Evolutionary conservation across 352 stramenopile species (phyloP).

Genomic region (Achlya hypogyna): DNA sequence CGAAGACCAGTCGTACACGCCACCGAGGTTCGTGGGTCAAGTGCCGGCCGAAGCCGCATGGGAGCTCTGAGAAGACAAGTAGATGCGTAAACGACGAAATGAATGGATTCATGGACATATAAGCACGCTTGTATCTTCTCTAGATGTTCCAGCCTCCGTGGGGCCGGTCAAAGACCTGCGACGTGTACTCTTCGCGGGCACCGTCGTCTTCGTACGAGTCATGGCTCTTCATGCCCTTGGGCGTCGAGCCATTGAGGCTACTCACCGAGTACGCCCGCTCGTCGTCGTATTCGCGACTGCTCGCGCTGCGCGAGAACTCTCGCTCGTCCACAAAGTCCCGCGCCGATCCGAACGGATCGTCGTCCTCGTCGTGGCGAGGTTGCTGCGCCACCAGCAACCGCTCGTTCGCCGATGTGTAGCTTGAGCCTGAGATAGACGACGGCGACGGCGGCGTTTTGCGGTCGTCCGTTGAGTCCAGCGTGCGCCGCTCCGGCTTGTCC

Average conservation of each 20-base stretch:
- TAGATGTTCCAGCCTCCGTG: not conserved
- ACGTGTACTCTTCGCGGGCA: constrained; percentile 11
- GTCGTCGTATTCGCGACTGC: constrained; percentile 13
- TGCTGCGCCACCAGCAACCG: not conserved
- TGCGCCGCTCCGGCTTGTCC: constrained; percentile 17
- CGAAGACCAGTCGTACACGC: constrained; percentile 33
- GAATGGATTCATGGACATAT: not conserved
- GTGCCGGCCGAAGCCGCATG: constrained; percentile 51
- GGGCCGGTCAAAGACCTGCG: constrained; percentile 6
- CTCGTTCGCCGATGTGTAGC: constrained; percentile 1
- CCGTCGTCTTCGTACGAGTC: constrained; percentile 20
- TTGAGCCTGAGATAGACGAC: constrained; percentile 11
- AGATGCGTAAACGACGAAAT: not conserved
- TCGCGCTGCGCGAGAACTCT: constrained; percentile 12
- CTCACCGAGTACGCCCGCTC: constrained; percentile 22
- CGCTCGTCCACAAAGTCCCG: constrained; percentile 27
- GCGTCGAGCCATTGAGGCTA: constrained; percentile 19
- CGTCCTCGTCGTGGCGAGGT: constrained; percentile 24
- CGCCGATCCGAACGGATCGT: constrained; percentile 15
- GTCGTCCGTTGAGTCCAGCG: not conserved
- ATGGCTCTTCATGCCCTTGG: not conserved
- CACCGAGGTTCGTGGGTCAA: constrained; percentile 44
- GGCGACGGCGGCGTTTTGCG: not conserved
- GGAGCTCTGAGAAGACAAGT: constrained; percentile 38
- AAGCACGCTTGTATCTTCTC: constrained; percentile 16